These are phyloP conservation scores for Peziza echinospora DNA, from an alignment of 495 filamentous ascomycete species.

Conservation along the genomic window DNA sequence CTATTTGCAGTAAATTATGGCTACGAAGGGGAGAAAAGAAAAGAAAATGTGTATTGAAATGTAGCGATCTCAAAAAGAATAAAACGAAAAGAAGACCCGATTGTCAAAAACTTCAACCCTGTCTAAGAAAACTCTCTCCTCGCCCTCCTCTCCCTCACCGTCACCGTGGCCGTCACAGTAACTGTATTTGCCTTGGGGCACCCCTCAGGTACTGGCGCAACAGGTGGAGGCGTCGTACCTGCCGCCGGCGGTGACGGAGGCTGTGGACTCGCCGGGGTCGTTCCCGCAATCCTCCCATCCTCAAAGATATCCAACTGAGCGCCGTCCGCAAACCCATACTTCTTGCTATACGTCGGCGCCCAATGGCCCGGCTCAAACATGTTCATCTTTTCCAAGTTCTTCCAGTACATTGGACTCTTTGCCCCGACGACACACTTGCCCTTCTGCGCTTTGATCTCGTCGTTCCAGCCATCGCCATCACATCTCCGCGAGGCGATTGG, in stretches of 20 bases:
- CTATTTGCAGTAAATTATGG: no score
- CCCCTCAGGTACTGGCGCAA: neutral
- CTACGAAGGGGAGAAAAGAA: no score
- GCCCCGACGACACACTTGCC: slow-evolving; percentile 28
- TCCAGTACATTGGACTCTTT: slow-evolving; percentile 25
- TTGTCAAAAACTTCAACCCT: no score
- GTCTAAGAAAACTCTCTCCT: no score
- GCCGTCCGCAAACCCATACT: slow-evolving; percentile 14
- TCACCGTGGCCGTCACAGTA: neutral
- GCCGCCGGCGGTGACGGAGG: neutral
- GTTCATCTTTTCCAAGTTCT: slow-evolving; percentile 9
- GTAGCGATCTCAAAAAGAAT: no score
- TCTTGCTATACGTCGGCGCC: slow-evolving; percentile 7
- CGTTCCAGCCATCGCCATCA: slow-evolving; percentile 16
- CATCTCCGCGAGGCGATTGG: slow-evolving; percentile 28
- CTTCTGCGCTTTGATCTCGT: neutral
- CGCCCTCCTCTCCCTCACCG: neutral
- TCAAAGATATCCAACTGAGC: slow-evolving; percentile 28
- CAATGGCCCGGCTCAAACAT: slow-evolving; percentile 8
- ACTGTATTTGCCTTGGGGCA: neutral
- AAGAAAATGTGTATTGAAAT: no score
- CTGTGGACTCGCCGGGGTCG: neutral
- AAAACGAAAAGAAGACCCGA: no score
- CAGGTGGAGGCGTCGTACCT: neutral
- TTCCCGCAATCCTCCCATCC: slow-evolving; percentile 1